These are phyloP conservation scores for Hemisphaericaspora nanyangensis DNA, from an alignment of 805 yeast genomes.

Conservation along the genomic window DNA sequence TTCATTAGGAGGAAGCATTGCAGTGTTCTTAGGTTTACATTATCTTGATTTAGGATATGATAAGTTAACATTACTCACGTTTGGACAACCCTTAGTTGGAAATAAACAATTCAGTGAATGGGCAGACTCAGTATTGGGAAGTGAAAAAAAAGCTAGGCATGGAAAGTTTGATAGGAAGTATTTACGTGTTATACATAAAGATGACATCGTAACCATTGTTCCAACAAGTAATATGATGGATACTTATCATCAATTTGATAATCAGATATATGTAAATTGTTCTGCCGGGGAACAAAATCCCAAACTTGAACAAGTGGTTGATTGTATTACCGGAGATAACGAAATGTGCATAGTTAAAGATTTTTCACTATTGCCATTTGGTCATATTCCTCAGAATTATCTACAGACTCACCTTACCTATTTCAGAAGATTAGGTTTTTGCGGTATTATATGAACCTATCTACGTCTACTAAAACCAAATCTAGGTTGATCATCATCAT, in stretches of 20 bases:
- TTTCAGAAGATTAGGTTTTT: slow-evolving; percentile 34
- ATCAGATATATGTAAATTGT: slow-evolving; percentile 35
- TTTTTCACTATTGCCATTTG: slow-evolving; percentile 12
- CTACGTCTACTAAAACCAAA: slow-evolving; percentile 22
- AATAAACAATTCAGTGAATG: slow-evolving; percentile 34
- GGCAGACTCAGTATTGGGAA: slow-evolving; percentile 32
- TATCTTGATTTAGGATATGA: slow-evolving; percentile 32
- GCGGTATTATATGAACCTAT: slow-evolving; percentile 17
- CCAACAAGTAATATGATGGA: slow-evolving; percentile 20
- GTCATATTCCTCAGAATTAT: slow-evolving; percentile 15
- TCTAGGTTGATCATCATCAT: slow-evolving; percentile 29
- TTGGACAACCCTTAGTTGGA: slow-evolving; percentile 45
- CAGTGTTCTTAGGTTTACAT: slow-evolving; percentile 32
- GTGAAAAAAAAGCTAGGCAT: slow-evolving; percentile 17
- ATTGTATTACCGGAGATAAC: slow-evolving; percentile 27
- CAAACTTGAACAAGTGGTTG: slow-evolving; percentile 23
- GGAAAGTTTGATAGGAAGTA: slow-evolving; percentile 18
- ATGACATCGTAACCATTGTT: slow-evolving; percentile 23
- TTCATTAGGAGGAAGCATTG: slow-evolving; percentile 42
- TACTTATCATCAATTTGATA: slow-evolving; percentile 30
- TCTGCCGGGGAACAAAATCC: slow-evolving; percentile 25
- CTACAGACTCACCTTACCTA: slow-evolving; percentile 34
- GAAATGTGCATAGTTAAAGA: slow-evolving; percentile 29
- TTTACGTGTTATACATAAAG: slow-evolving; percentile 22
- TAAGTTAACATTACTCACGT: slow-evolving; percentile 30